These are phyloP conservation scores for Camelina neglecta DNA, from an alignment of 345 rosid genomes.

Conservation along the genomic window DNA sequence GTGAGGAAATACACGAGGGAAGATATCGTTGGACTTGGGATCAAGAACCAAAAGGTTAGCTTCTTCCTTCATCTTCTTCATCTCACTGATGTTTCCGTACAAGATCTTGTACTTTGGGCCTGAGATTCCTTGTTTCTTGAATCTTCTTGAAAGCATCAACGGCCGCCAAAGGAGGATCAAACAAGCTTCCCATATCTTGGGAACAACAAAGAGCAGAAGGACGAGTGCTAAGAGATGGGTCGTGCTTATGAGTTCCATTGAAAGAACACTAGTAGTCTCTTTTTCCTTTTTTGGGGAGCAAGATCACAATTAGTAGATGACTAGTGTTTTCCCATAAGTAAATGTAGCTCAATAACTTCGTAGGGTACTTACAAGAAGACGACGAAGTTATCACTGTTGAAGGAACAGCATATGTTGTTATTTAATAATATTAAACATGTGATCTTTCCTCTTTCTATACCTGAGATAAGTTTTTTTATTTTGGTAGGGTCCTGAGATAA, in stretches of 20 bases:
- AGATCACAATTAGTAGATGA: background rate
- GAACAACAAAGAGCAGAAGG: background rate
- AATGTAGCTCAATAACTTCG: background rate
- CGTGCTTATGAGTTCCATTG: background rate
- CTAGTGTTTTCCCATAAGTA: background rate
- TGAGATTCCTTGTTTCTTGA: constrained; percentile 29
- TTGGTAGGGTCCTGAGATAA: no score
- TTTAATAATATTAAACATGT: no score
- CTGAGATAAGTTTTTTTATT: no score
- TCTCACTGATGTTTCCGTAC: constrained; percentile 14
- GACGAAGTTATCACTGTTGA: no score
- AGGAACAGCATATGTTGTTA: no score
- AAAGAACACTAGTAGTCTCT: background rate
- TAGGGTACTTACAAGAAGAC: no score
- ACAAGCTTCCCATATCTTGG: constrained; percentile 17
- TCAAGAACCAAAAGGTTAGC: background rate
- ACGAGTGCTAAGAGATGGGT: background rate
- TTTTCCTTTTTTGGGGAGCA: background rate
- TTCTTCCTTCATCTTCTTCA: constrained; percentile 4
- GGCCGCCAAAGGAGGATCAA: constrained; percentile 19
- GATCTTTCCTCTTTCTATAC: no score
- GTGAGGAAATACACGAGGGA: constrained; percentile 28
- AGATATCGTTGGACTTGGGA: constrained; percentile 4
- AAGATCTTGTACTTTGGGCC: constrained; percentile 9
- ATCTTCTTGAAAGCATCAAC: constrained; percentile 3